Conservation (phyloP, 2,329 filamentous ascomycete genomes). For the Xylaria sp. region DNA sequence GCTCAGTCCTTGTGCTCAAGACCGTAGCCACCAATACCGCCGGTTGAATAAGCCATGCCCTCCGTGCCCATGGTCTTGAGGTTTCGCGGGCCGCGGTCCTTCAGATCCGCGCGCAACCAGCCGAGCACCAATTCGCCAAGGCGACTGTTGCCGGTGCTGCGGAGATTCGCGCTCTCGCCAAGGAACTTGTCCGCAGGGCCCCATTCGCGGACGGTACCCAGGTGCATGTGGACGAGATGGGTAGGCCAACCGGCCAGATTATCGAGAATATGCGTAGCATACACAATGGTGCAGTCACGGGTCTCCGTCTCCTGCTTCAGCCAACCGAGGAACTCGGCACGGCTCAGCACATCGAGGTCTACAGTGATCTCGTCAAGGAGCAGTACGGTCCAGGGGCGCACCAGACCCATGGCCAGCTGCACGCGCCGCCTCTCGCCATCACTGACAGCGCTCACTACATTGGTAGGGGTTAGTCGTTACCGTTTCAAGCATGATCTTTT, state of each 20-base stretch:
- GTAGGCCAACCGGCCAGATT: slow-evolving; percentile 95
- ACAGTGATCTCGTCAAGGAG: slow-evolving; percentile 97
- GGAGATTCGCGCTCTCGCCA: slow-evolving; percentile 54
- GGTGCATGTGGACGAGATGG: slow-evolving; percentile 93
- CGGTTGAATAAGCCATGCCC: slow-evolving; percentile 69
- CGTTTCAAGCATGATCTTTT: background rate
- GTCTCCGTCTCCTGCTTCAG: slow-evolving; percentile 86
- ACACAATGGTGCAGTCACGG: slow-evolving; percentile 89
- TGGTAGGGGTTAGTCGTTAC: background rate
- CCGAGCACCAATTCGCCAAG: slow-evolving; percentile 87
- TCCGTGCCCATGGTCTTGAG: slow-evolving; percentile 65
- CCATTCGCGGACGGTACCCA: slow-evolving; percentile 89
- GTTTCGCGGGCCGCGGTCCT: slow-evolving; percentile 79
- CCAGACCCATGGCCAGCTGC: slow-evolving; percentile 93
- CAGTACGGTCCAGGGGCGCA: slow-evolving; percentile 90
- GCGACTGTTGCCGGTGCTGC: slow-evolving; percentile 76
- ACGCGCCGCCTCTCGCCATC: slow-evolving; percentile 93
- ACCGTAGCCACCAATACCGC: slow-evolving; percentile 66
- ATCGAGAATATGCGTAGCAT: slow-evolving; percentile 96
- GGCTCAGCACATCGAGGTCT: slow-evolving; percentile 87
- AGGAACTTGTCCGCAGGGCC: slow-evolving; percentile 78
- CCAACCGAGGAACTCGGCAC: slow-evolving; percentile 86
- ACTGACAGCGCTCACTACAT: slow-evolving; percentile 83
- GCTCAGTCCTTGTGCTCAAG: slow-evolving; percentile 58
- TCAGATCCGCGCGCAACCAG: slow-evolving; percentile 86